Base-by-base conservation (phyloP, 345 rosid genomes). In the Schrenkiella parvula region DNA sequence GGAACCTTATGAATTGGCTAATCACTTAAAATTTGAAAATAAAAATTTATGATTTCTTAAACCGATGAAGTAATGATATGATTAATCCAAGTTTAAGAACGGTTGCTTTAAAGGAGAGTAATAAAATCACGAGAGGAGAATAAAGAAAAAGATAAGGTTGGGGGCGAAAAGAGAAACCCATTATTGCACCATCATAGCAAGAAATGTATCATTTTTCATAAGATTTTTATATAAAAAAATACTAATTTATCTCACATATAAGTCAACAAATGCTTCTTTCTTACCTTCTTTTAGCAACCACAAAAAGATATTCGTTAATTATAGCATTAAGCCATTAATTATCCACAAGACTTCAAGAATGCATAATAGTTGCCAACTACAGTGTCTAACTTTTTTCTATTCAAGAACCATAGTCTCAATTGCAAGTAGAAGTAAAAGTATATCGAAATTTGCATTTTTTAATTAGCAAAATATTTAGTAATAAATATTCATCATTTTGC, bases 121-220 rank as follows among this genome's bases (percentile, higher is more conserved):
- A 34, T 25, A 5, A 29, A 73, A 64, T 55, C n/a, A 44, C 46
- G 31, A 56, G 32, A 55, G 35, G 55, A 15, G 10, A 55, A 18
- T 46, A 73, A 56, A 54, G 46, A 23, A 53, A 54, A 55, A 46
- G 66, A 46, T 14, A 26, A 65, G 59, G 71, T 65, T 35, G 18
- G 59, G n/a, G 71, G 37, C 1, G 51, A 65, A 65, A 73, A 47
- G 71, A 57, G 58, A 66, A 46, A 55, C 50, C 18, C 66, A 65
- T 65, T 55, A 73, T 73, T 56, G 51, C 65, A 55, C 72, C 60
- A 73, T 66, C 43, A 56, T 46, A 55, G 41, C 65, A 56, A 35
- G 77, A 57, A 34, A 54, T 64, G 57, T 14, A 52, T 43, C 50
- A 64, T 22, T 42, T 22, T 29, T 31, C 19, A 6, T 0, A 15